phyloP scores from a whole-genome alignment of 352 stramenopile genomes.

The Phytophthora hybrid region DNA sequence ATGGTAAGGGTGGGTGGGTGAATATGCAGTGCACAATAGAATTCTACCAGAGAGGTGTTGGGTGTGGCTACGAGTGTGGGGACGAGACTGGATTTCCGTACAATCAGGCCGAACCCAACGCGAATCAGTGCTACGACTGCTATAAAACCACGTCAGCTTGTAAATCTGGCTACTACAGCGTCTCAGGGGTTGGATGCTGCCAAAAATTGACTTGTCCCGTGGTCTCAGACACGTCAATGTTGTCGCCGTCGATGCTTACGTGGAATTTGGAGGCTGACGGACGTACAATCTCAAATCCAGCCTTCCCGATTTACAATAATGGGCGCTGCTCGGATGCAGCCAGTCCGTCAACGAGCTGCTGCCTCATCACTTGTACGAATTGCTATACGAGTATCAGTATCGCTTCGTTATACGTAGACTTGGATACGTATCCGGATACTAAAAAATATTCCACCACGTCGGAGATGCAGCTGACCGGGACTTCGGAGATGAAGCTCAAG shows the following conservation, averaged over 20 bases:
- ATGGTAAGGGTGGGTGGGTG: not conserved
- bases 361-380: not conserved
- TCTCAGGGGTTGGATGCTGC: not conserved
- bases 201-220: not conserved
- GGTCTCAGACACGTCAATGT: not conserved
- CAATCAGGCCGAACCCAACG: not conserved
- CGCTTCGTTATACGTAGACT: not conserved
- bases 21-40: not conserved
- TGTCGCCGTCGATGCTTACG: not conserved
- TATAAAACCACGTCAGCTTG: not conserved
- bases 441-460: not conserved
- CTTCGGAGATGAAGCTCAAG: not conserved
- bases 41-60: not conserved
- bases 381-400: not conserved
- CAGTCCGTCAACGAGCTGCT: not conserved
- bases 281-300: not conserved
- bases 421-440: not conserved
- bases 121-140: constrained; percentile 7
- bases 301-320: constrained; percentile 1
- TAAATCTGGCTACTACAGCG: not conserved
- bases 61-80: not conserved
- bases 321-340: not conserved
- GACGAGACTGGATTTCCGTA: not conserved
- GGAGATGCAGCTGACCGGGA: not conserved
- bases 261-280: not conserved